phyloP scores from a whole-genome alignment of 345 rosid species.

The Gossypium sturtianum region DNA sequence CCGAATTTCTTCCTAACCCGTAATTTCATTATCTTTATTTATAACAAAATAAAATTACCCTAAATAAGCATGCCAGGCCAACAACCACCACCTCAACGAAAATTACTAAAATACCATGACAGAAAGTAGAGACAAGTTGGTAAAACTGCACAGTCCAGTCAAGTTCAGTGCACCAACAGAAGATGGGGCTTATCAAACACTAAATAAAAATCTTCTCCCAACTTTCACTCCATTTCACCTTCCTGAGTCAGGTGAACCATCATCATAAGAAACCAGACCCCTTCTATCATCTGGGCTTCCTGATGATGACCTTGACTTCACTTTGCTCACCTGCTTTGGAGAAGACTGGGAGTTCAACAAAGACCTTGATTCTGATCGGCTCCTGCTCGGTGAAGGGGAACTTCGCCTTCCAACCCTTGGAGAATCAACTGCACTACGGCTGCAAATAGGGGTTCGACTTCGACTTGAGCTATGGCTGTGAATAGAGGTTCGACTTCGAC shows the following conservation, averaged over 20 bases:
- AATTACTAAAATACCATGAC: no score
- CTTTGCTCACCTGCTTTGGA: slow-evolving; percentile 44
- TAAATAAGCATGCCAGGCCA: no score
- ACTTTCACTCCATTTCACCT: background rate
- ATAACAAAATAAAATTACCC: no score
- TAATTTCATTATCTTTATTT: no score
- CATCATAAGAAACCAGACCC: slow-evolving; percentile 76
- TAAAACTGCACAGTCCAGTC: no score
- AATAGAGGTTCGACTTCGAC: slow-evolving; percentile 42
- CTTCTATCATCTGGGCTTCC: slow-evolving; percentile 46
- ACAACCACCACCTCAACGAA: no score
- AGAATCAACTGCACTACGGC: slow-evolving; percentile 38
- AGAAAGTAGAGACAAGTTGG: no score
- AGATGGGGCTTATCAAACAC: no score
- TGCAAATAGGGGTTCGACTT: slow-evolving; percentile 29
- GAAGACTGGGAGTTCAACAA: slow-evolving; percentile 53
- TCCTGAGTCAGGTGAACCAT: slow-evolving; percentile 54
- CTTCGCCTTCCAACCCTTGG: slow-evolving; percentile 32
- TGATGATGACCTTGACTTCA: slow-evolving; percentile 59
- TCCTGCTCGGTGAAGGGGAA: slow-evolving; percentile 52
- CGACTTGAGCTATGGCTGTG: slow-evolving; percentile 50
- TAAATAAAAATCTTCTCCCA: no score
- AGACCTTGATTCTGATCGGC: slow-evolving; percentile 54
- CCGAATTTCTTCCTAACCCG: no score
- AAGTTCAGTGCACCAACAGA: no score